A percentile compares a stretch with the other conserved stretches of the same genome.
Conservation (phyloP, 2,329 filamentous ascomycete genomes). For the Penicillium sp. region DNA sequence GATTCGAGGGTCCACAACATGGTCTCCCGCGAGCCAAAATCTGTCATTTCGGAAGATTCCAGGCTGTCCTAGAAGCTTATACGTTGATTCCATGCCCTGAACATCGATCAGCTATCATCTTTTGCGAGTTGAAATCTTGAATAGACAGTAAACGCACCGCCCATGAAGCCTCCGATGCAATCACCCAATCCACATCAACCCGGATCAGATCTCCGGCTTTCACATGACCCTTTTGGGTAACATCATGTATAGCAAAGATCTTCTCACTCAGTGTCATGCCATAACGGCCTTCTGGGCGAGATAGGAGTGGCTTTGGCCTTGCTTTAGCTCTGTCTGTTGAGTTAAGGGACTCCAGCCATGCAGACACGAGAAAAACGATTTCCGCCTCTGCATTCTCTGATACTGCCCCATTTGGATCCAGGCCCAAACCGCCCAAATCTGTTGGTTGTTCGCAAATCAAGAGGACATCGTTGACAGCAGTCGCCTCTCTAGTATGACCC, state of each 20-base stretch:
- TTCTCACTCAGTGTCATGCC: conserved; percentile 46
- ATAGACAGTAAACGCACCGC: conserved; percentile 17
- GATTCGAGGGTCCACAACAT: conserved; percentile 45
- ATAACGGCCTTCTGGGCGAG: conserved; percentile 16
- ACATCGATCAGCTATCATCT: neutral
- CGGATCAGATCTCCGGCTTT: conserved; percentile 39
- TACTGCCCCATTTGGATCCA: neutral
- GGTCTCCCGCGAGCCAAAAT: conserved; percentile 50
- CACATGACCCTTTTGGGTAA: conserved; percentile 31
- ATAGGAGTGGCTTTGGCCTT: conserved; percentile 7
- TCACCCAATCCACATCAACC: conserved; percentile 45
- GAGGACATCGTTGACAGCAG: conserved; percentile 18
- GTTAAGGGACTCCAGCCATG: conserved; percentile 28
- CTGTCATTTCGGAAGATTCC: conserved; percentile 49
- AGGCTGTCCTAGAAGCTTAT: conserved; percentile 37
- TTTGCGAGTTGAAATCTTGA: neutral
- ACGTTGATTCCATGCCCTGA: conserved; percentile 41
- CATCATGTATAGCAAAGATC: conserved; percentile 45
- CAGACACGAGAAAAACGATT: conserved; percentile 23
- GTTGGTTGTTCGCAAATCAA: conserved; percentile 18
- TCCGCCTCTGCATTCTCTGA: conserved; percentile 17
- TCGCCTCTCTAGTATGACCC: conserved; percentile 9
- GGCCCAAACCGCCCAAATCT: conserved; percentile 19
- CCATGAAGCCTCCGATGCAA: conserved; percentile 45
- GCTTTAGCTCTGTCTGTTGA: conserved; percentile 20